Evolutionary conservation across 2,329 filamentous ascomycete species (phyloP).

Genomic region (Penicillium janthinellum): DNA sequence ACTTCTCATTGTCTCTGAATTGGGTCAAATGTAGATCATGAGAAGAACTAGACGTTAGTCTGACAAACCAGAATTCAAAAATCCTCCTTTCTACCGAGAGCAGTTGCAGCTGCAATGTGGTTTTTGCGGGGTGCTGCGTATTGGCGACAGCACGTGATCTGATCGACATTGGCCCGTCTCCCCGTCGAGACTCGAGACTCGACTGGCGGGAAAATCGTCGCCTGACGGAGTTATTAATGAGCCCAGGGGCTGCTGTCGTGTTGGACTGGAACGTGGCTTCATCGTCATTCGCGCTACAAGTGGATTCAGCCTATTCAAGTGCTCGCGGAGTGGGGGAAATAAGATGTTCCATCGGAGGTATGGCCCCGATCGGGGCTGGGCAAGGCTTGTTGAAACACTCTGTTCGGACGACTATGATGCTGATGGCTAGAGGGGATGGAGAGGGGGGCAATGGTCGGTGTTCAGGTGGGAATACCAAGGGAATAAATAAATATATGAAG

Average conservation of each 20-base stretch:
- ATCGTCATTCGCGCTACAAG: not conserved
- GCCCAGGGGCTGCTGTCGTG: not conserved
- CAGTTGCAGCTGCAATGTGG: not conserved
- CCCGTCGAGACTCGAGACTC: not conserved
- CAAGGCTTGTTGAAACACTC: constrained; percentile 3
- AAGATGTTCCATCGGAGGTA: constrained; percentile 4
- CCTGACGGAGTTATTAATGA: not conserved
- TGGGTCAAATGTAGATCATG: no score
- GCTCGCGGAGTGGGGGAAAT: not conserved
- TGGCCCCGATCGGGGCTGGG: constrained; percentile 1
- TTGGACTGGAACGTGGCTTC: not conserved
- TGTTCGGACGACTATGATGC: constrained; percentile 1
- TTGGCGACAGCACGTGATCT: not conserved
- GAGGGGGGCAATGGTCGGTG: not conserved
- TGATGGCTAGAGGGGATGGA: not conserved
- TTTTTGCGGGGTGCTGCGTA: not conserved
- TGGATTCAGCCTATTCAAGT: constrained; percentile 9
- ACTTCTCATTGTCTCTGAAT: not conserved
- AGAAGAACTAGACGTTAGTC: not conserved
- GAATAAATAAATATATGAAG: not conserved
- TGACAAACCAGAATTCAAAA: not conserved
- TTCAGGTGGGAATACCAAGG: no score
- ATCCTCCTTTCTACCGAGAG: not conserved
- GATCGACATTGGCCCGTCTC: not conserved
- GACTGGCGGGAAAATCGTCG: not conserved